phyloP scores from a whole-genome alignment of 768 basidiomycete genomes.

The Amanita exitialis region DNA sequence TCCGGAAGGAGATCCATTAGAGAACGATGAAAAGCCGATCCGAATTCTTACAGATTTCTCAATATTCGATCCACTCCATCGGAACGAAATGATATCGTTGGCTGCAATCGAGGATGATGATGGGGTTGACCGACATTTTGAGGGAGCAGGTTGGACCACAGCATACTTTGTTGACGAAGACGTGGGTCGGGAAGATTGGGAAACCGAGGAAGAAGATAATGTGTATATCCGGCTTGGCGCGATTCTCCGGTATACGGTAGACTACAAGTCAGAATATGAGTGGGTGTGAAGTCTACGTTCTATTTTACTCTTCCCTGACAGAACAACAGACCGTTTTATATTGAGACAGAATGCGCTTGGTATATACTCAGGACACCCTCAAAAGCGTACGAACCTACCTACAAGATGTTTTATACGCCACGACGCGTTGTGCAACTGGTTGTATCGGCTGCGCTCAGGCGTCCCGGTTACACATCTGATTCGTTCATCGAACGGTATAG shows the following conservation, averaged over 20 bases:
- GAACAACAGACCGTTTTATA: constrained; percentile 42
- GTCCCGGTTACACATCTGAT: constrained; percentile 19
- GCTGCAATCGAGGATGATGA: constrained; percentile 34
- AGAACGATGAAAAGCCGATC: constrained; percentile 38
- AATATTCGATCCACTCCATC: constrained; percentile 45
- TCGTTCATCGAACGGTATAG: constrained; percentile 26
- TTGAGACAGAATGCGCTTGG: constrained; percentile 57
- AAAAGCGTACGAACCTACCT: constrained; percentile 30
- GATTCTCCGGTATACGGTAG: constrained; percentile 38
- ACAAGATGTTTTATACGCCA: constrained; percentile 38
- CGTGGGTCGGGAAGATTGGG: constrained; percentile 44
- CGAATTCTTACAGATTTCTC: constrained; percentile 47
- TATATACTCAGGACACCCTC: constrained; percentile 48
- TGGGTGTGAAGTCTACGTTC: constrained; percentile 20
- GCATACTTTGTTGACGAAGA: constrained; percentile 50
- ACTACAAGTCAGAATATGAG: constrained; percentile 41
- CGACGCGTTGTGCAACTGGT: constrained; percentile 43
- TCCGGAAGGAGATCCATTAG: constrained; percentile 15
- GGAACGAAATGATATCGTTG: constrained; percentile 37
- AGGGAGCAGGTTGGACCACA: constrained; percentile 45
- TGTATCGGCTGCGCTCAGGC: constrained; percentile 21
- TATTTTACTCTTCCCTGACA: not conserved
- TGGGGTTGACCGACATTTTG: constrained; percentile 28
- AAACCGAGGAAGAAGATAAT: constrained; percentile 21
- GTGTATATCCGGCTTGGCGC: constrained; percentile 36